These are phyloP conservation scores for Penicillium cosmopolitanum DNA, from an alignment of 495 filamentous ascomycete genomes.

Conservation along the genomic window DNA sequence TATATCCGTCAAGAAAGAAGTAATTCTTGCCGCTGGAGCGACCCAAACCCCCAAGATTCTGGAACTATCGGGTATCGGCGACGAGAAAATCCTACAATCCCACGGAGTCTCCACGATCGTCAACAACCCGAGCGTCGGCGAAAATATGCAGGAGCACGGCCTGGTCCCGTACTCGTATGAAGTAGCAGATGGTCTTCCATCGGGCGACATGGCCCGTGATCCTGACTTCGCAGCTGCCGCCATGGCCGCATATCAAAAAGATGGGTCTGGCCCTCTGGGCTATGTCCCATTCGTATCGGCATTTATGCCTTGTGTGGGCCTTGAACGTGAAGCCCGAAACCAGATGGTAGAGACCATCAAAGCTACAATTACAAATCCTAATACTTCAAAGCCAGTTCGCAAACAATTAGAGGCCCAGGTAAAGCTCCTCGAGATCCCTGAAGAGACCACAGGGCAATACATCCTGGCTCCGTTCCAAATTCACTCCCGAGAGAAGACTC, in stretches of 20 bases:
- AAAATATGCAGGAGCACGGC: conserved; percentile 53
- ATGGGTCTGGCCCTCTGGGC: conserved; percentile 25
- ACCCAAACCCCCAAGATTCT: conserved; percentile 59
- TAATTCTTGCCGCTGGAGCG: conserved; percentile 63
- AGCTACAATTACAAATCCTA: neutral
- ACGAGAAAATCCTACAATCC: conserved; percentile 13
- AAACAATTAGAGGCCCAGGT: conserved; percentile 19
- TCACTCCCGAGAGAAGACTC: conserved; percentile 5
- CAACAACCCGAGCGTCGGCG: conserved; percentile 48
- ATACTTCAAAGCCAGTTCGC: conserved; percentile 6
- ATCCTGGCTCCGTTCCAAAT: conserved; percentile 28
- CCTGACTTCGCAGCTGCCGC: conserved; percentile 19
- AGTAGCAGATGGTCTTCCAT: conserved; percentile 18
- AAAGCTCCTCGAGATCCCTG: conserved; percentile 10
- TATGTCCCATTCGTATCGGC: conserved; percentile 19
- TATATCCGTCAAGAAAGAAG: conserved; percentile 54
- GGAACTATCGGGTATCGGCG: conserved; percentile 66
- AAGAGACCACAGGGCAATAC: conserved; percentile 24
- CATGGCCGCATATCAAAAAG: conserved; percentile 27
- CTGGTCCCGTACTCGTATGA: conserved; percentile 22
- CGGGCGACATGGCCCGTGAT: conserved; percentile 18
- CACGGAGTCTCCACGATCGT: conserved; percentile 22
- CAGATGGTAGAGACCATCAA: neutral
- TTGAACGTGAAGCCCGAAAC: conserved; percentile 5
- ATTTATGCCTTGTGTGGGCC: conserved; percentile 23